Evolutionary conservation across 208 protist species (phyloP), one percentile per base, ranked within the genome.

Genomic region (Crithidia acanthocephali): DNA sequence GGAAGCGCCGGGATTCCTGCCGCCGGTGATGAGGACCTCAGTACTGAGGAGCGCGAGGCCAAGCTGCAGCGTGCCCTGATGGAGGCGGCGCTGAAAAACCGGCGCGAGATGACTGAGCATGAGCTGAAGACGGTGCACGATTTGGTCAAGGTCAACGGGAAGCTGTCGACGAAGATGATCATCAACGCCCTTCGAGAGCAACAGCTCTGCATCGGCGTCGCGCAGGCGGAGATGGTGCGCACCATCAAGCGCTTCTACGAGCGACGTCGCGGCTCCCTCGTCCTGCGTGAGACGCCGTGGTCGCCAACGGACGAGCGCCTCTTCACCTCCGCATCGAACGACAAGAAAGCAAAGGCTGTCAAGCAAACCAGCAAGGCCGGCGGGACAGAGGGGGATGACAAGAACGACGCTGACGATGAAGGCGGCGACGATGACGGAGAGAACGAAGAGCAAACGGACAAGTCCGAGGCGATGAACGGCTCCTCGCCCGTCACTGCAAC

Each of bases 211-310:
- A 60, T 79, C 10, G 87, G 87, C 11, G 88, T 96, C 18, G 66
- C 88, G 15, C 68, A 76, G 30, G 84, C 84, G 0, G 88, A 94
- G 74, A 83, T 94, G 27, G 61, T 60, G 40, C 79, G 91, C 13
- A 90, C 86, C 7, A 73, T 96, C 61, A 88, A 84, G 47, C 86
- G 91, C 15, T 91, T 85, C 68, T 96, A 94, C 72, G 88, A 94
- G 35, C 68, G 81, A 6, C 80, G 79, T 18, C 88, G 90, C 51
- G 78, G 83, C 16, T 82, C 74, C 20, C 66, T 94, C 16, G 65
- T 93, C 15, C 82, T 76, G 15, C 86, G 91, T 16, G 64, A 51
- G 23, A 74, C 72, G 56, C 88, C 91, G 33, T 94, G 88, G 88
- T 52, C 73, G 1, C 69, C 80, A 22, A 89, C 83, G 25, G 91